Evolutionary conservation across 495 filamentous ascomycete genomes (phyloP).

Genomic region (Talaromyces ruber): DNA sequence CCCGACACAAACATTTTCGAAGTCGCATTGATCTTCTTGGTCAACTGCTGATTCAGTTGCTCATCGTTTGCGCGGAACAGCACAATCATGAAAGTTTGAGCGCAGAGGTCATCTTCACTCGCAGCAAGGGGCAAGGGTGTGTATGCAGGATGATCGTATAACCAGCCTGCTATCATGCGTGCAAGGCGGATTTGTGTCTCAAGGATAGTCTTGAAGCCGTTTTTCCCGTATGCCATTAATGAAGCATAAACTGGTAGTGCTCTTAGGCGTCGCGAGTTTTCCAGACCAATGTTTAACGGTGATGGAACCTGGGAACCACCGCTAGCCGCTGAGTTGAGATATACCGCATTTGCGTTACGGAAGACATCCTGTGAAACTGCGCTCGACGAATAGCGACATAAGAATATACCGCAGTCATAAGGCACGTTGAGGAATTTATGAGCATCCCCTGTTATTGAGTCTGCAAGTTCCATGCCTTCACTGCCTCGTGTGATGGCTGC

Average conservation of each 20-base stretch:
- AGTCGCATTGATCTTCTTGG: conserved; percentile 62
- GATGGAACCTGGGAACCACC: conserved; percentile 50
- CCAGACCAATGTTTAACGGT: conserved; percentile 79
- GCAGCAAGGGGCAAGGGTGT: conserved; percentile 50
- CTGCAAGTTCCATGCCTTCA: conserved; percentile 70
- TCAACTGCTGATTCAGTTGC: conserved; percentile 54
- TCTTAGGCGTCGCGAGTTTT: conserved; percentile 87
- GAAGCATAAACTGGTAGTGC: conserved; percentile 83
- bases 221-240: conserved; percentile 62
- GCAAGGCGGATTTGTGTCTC: conserved; percentile 63
- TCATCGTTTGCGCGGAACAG: conserved; percentile 70
- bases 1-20: conserved; percentile 76
- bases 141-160: conserved; percentile 51
- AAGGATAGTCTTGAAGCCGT: conserved; percentile 65
- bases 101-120: conserved; percentile 26
- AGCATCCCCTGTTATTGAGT: conserved; percentile 78
- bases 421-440: conserved; percentile 96
- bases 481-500: conserved; percentile 40
- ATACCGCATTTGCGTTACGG: conserved; percentile 78
- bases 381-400: conserved; percentile 48
- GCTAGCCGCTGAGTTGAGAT: conserved; percentile 45
- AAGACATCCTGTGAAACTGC: conserved; percentile 55
- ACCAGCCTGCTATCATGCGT: conserved; percentile 51
- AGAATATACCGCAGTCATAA: conserved; percentile 89
- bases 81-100: conserved; percentile 63